phyloP scores from a whole-genome alignment of 305 asterid genomes.

The Galium porrigens region DNA sequence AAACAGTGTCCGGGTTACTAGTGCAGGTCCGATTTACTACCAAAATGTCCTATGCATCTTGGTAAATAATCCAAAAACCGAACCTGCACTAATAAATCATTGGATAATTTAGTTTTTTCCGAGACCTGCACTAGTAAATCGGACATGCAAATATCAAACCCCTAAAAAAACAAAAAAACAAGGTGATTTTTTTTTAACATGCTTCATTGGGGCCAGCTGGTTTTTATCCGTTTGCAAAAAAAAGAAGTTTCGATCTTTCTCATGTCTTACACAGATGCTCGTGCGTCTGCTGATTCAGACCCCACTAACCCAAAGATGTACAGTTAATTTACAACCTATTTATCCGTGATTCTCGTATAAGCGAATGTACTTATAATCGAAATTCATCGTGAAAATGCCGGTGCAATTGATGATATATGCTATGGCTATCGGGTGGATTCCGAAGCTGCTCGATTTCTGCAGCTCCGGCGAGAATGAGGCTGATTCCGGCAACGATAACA shows the following conservation, averaged over 20 bases:
- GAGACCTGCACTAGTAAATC: too few species aligned
- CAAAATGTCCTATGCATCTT: too few species aligned
- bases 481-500: slow-evolving; percentile 9
- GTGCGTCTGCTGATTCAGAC: not conserved
- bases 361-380: not conserved
- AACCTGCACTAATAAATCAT: too few species aligned
- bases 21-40: too few species aligned
- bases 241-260: not conserved
- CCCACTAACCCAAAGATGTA: not conserved
- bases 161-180: too few species aligned
- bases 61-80: too few species aligned
- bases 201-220: not conserved
- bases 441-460: not conserved
- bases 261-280: not conserved
- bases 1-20: too few species aligned
- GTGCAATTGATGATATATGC: not conserved
- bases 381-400: not conserved
- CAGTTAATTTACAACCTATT: not conserved
- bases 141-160: too few species aligned
- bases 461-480: not conserved
- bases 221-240: not conserved
- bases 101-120: too few species aligned
- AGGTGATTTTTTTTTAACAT: not conserved
- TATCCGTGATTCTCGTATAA: not conserved
- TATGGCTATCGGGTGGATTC: slow-evolving; percentile 9